Evolutionary conservation across 176 grass and related monocot species (phyloP), one percentile per base, ranked within the genome.

Genomic region (Thinopyrum elongatum): DNA sequence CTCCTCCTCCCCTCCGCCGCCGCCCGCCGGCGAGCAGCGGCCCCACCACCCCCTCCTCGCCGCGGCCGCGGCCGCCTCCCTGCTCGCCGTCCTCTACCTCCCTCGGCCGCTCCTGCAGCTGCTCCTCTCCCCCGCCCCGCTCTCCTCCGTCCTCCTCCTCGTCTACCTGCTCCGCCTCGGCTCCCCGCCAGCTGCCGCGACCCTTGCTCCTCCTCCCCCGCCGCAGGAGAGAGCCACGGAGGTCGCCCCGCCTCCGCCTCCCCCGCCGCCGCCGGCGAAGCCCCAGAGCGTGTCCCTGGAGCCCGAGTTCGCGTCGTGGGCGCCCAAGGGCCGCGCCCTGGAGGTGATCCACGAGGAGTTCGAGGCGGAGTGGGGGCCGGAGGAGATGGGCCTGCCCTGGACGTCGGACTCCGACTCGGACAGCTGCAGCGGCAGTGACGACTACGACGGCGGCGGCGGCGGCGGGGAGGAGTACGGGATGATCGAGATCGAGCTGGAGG

Each of bases 291-390:
- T 29, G 57, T 81, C 60, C 72, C 57, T 86, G 82, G 84, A 65
- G 68, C 79, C 84, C 14, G 82, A 85, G 59, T 92, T 92, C 88
- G 69, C 84, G 53, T 92, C 87, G 41, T 92, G 88, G 88, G 76
- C 70, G 47, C 66, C 66, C 26, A 86, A 90, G 7, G 85, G 94
- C 51, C 84, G 86, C 7, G 80, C 86, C 5, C 82, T 95, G 61
- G 94, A 95, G 87, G 91, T 93, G n/a, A 95, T 95, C 87, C 91
- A 91, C 88, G 94, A 95, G 82, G 94, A 95, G 73, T 89, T 89
- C 91, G 94, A 91, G 87, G 84, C 81, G 55, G 84, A 87, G 85
- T 90, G 84, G 80, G 81, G 77, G 0, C 82, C 85, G 28, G 88
- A 87, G 70, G 82, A 84, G 85, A 85, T 93, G 81, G 85, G 82